These are phyloP conservation scores for Fusarium equiseti DNA, from an alignment of 2,329 filamentous ascomycete species.

Conservation along the genomic window DNA sequence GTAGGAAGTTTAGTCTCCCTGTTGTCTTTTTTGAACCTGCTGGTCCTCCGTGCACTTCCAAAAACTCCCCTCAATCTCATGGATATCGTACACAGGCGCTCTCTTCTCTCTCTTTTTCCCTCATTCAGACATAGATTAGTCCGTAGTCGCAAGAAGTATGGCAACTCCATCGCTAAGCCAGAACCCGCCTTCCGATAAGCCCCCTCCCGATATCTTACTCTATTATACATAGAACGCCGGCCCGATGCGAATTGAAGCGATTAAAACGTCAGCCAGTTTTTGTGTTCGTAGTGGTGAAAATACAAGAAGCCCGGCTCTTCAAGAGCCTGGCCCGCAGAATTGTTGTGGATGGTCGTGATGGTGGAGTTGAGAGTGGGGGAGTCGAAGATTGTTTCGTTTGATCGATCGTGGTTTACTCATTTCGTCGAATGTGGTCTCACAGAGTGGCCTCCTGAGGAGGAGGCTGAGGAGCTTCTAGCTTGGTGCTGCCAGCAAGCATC, in stretches of 20 bases:
- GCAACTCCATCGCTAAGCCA: slow-evolving; percentile 45
- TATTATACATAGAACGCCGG: slow-evolving; percentile 54
- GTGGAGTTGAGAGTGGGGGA: slow-evolving; percentile 46
- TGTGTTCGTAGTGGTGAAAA: slow-evolving; percentile 37
- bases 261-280: slow-evolving; percentile 41
- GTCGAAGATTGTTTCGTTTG: slow-evolving; percentile 23
- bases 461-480: slow-evolving; percentile 72
- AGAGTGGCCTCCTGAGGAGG: slow-evolving; percentile 50
- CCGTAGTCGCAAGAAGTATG: slow-evolving; percentile 35
- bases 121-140: slow-evolving; percentile 31
- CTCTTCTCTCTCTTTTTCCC: slow-evolving; percentile 20
- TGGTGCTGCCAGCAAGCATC: slow-evolving; percentile 91
- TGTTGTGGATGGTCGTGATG: slow-evolving; percentile 24
- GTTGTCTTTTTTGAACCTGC: slow-evolving; percentile 18
- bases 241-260: slow-evolving; percentile 48
- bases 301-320: slow-evolving; percentile 34
- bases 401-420: slow-evolving; percentile 26
- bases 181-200: slow-evolving; percentile 33
- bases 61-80: slow-evolving; percentile 11
- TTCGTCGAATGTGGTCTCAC: slow-evolving; percentile 35
- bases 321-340: slow-evolving; percentile 18
- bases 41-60: slow-evolving; percentile 8
- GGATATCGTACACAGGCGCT: slow-evolving; percentile 35
- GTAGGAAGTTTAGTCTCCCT: slow-evolving; percentile 16
- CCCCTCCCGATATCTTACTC: slow-evolving; percentile 34